These are phyloP conservation scores for Micractinium sp. DNA, from an alignment of 139 green algal species.

Conservation along the genomic window DNA sequence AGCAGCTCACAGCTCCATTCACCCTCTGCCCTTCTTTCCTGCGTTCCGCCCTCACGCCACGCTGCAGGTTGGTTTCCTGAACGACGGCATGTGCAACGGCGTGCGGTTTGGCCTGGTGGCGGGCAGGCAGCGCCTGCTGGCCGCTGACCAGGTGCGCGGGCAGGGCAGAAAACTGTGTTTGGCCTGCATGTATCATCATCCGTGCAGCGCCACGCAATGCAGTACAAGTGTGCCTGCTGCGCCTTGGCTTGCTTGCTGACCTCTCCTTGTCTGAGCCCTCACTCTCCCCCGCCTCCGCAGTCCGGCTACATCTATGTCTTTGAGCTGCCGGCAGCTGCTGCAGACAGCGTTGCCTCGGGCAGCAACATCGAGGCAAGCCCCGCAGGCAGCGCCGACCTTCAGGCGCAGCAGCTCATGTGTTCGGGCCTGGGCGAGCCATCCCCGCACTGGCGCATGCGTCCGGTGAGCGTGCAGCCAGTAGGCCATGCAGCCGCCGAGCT, in stretches of 20 bases:
- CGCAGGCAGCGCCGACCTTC: neutral
- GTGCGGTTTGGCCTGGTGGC: slow-evolving; percentile 39
- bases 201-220: too few relatives aligned
- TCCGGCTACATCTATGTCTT: slow-evolving; percentile 33
- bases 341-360: neutral
- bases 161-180: neutral
- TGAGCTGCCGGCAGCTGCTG: neutral
- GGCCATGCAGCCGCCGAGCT: neutral
- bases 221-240: neutral
- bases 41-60: neutral
- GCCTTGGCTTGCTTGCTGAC: neutral
- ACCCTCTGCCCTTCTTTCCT: neutral
- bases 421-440: neutral
- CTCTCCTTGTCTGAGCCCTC: neutral
- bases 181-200: neutral
- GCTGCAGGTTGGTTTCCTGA: neutral
- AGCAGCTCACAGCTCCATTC: neutral
- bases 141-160: slow-evolving; percentile 30
- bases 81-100: slow-evolving; percentile 38
- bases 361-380: neutral
- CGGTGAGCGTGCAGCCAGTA: neutral
- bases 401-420: slow-evolving; percentile 18
- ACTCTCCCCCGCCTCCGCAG: neutral
- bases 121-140: slow-evolving; percentile 26
- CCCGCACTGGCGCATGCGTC: slow-evolving; percentile 7